Conservation (phyloP, 108 stramenopile species). For the Skeletonema menzelii region DNA sequence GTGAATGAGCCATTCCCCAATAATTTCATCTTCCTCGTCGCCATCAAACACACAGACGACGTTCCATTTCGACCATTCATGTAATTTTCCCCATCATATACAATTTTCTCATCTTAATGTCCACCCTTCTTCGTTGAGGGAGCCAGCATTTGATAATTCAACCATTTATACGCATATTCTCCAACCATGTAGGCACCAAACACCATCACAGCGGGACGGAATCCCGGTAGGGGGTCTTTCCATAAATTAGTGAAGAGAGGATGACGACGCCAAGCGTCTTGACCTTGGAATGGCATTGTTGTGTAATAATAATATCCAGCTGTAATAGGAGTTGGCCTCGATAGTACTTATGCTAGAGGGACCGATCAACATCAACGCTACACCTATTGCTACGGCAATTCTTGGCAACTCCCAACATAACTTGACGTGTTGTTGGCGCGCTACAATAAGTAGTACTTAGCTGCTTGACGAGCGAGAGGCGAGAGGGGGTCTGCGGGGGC, state of each 20-base stretch:
- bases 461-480: too few relatives aligned
- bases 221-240: conserved; percentile 83
- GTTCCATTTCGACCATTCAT: too few relatives aligned
- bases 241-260: conserved; percentile 78
- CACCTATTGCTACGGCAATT: too few relatives aligned
- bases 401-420: too few relatives aligned
- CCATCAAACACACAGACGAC: neutral
- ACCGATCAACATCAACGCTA: too few relatives aligned
- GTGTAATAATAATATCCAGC: too few relatives aligned
- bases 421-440: too few relatives aligned
- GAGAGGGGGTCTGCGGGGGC: too few relatives aligned
- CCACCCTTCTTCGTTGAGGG: neutral
- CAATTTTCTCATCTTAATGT: neutral
- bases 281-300: conserved; percentile 83
- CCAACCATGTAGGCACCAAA: conserved; percentile 68
- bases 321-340: too few relatives aligned
- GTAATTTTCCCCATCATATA: neutral
- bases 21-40: neutral
- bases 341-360: too few relatives aligned
- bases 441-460: too few relatives aligned
- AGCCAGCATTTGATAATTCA: conserved; percentile 15
- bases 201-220: conserved; percentile 79
- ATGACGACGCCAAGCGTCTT: conserved; percentile 87
- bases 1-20: neutral
- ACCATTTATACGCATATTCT: conserved; percentile 61